Evolutionary conservation across 345 rosid genomes (phyloP), one percentile per base, ranked within the genome.

Genomic region (Citrus reticulata): DNA sequence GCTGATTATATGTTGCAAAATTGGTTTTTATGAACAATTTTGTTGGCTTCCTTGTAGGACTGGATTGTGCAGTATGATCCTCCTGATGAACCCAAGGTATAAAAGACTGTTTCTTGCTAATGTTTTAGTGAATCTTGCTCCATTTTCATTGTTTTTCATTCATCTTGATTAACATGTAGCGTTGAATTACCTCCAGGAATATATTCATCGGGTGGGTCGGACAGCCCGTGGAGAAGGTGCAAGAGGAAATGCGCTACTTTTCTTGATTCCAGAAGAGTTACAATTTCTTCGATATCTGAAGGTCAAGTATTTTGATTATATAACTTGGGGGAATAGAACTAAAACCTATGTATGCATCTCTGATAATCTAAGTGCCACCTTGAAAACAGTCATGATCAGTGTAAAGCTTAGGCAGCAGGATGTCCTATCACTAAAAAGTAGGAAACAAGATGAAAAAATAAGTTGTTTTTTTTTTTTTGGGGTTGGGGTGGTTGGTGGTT

Each of bases 161-260:
- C 32, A n/a, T 32, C 27, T 68, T 64, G 13, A 20, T 68, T 86
- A 35, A 64, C 75, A 37, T 46, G 20, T 39, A 27, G 19, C 13
- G 32, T 74, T 42, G 64, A 63, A 51, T 67, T 80, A 17, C 39
- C 81, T 67, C 77, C 88, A 96, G 99, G 99, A 94, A 81, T 97
- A 97, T 81, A 92, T 97, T 80, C 99, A 97, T 77, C 89, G 99
- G 85, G 99, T 96, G 80, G 99, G 99, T 81, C 95, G 98, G 81
- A 96, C 98, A 73, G 98, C 99, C 16, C 98, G 98, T 81, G 99
- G 99, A 34, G 98, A 96, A 92, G 99, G 98, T 81, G 93, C 90
- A 80, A 91, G 87, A 81, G 99, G 99, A 83, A 96, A 93, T 81
- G 99, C 99, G 4, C 77, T 96, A 74, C 95, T 94, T 75, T 91